Evolutionary conservation across 768 basidiomycete species (phyloP), one percentile per base, ranked within the genome.

Genomic region (Pleurotus giganteus): DNA sequence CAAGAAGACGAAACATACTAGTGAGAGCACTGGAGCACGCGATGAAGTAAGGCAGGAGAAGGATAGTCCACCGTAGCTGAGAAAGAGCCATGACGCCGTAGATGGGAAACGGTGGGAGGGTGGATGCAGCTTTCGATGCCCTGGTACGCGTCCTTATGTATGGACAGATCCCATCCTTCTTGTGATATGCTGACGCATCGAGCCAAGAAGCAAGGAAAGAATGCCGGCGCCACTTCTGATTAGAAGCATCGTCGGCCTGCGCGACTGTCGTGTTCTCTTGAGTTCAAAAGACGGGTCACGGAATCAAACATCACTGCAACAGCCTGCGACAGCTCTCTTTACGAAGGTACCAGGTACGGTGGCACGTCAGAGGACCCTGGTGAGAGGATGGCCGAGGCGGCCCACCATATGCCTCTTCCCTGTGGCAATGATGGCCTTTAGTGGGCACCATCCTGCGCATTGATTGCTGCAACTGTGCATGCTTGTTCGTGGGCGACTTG

Each of bases 11-110:
- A 36, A 32, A 37, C 49, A 15, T 36, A 50, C 49, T 29, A 37
- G 49, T 50, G 32, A 50, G 31, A 1, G 49, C 49, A 1, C n/a
- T 36, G 15, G 49, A 28, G 19, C 49, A 50, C 19, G 34, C 31
- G 17, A 50, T 36, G 34, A 50, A 50, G 32, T 50, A 50, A 36
- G 49, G 49, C 4, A 50, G 49, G 19, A 50, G 49, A 23, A 50
- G 32, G n/a, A 50, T 37, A 11, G 31, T 37, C 49, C n/a, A 24
- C 7, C 49, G 49, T n/a, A 50, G 49, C 26, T 50, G 49, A 21
- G 49, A 50, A 23, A 50, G 49, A 13, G 34, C 49, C 49, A 50
- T 50, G 32, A 23, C 34, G 49, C 34, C 32, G 21, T 8, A 4
- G 34, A 37, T 19, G 43, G 19, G 23, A 24, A 24, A 13, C 19